Conservation (phyloP, 139 green algal genomes). For the Yamagishiella unicocca region DNA sequence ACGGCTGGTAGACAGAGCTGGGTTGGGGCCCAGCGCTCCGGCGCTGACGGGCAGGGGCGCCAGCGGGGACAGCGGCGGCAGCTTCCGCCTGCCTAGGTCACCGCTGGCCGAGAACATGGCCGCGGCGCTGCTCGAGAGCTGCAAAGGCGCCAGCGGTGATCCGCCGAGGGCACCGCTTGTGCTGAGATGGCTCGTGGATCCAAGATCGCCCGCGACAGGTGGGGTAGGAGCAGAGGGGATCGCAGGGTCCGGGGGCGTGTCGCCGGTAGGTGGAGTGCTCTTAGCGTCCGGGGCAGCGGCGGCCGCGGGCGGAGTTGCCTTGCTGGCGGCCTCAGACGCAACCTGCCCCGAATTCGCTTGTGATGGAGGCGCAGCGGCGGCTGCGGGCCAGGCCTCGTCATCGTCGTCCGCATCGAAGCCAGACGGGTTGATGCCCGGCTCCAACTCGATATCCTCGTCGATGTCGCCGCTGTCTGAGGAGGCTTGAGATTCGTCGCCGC, state of each 20-base stretch:
- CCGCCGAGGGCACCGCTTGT: constrained; percentile 19
- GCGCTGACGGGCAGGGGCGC: not conserved
- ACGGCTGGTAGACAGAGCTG: not conserved
- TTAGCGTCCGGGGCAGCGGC: not conserved
- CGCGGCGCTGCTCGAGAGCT: not conserved
- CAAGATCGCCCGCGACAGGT: no score
- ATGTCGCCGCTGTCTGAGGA: constrained; percentile 24
- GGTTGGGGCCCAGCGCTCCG: not conserved
- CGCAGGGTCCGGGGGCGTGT: no score
- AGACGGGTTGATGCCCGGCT: constrained; percentile 12
- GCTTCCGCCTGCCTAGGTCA: constrained; percentile 9
- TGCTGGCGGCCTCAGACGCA: not conserved
- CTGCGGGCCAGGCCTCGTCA: not conserved
- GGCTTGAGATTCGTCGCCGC: not conserved
- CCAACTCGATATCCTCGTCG: constrained; percentile 35
- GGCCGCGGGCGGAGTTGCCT: not conserved
- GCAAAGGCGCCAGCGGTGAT: constrained; percentile 17
- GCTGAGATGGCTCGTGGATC: constrained; percentile 9
- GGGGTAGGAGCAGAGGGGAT: no score
- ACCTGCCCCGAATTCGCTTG: not conserved
- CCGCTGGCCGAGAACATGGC: constrained; percentile 9
- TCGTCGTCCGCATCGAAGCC: constrained; percentile 38
- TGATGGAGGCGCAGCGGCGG: not conserved
- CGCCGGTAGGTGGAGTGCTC: no score
- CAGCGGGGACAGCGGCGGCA: constrained; percentile 28